phyloP scores from a whole-genome alignment of 495 filamentous ascomycete genomes.

The Xylaria intraflava region DNA sequence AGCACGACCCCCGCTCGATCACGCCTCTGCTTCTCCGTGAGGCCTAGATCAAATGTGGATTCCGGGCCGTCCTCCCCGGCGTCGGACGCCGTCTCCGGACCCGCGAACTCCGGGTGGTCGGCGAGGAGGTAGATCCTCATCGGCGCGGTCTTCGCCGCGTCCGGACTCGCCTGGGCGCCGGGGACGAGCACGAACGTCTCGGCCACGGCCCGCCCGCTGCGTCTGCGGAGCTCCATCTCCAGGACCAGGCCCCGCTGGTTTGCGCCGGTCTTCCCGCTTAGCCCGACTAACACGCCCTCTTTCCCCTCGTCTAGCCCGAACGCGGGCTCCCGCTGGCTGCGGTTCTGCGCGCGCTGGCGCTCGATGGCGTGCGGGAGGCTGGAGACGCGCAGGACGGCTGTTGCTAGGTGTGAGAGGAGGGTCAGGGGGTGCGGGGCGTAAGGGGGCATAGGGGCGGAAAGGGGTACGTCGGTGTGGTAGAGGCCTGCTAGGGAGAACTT shows the following conservation, averaged over 20 bases:
- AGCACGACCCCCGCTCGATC: slow-evolving; percentile 84
- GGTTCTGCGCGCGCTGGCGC: slow-evolving; percentile 59
- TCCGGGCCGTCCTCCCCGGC: slow-evolving; percentile 47
- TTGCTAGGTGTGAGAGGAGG: slow-evolving; percentile 42
- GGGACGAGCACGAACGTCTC: slow-evolving; percentile 69
- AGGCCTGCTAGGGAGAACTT: slow-evolving; percentile 51
- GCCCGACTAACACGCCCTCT: slow-evolving; percentile 66
- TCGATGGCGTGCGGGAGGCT: slow-evolving; percentile 65
- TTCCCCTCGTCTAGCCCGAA: slow-evolving; percentile 70
- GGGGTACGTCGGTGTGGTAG: slow-evolving; percentile 63
- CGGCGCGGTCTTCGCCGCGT: not conserved
- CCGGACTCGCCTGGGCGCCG: slow-evolving; percentile 1
- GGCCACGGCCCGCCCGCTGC: slow-evolving; percentile 66
- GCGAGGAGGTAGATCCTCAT: slow-evolving; percentile 58
- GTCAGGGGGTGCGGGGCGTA: slow-evolving; percentile 69
- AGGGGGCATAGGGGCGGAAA: slow-evolving; percentile 26
- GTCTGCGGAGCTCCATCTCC: slow-evolving; percentile 77
- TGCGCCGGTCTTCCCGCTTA: slow-evolving; percentile 19
- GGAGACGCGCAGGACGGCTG: slow-evolving; percentile 39
- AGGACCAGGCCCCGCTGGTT: slow-evolving; percentile 55
- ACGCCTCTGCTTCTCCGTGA: slow-evolving; percentile 83
- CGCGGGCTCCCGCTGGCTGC: slow-evolving; percentile 60
- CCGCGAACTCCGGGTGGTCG: slow-evolving; percentile 65
- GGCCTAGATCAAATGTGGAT: slow-evolving; percentile 72
- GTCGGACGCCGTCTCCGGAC: slow-evolving; percentile 33